Conservation (phyloP, 2,329 filamentous ascomycete genomes). For the Metarhizium brunneum region DNA sequence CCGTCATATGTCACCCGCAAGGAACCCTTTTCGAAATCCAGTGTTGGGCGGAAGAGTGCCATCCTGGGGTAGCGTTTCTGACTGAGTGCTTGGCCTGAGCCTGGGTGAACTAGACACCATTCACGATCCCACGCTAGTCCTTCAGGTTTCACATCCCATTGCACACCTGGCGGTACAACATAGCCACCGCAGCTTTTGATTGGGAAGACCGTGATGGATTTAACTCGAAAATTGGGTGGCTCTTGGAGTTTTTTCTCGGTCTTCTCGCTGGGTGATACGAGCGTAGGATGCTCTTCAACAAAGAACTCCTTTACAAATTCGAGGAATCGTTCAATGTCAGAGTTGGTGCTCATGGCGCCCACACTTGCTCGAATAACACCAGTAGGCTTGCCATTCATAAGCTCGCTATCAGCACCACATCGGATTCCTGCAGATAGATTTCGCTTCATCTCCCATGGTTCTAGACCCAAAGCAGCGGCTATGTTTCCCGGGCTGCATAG, state of each 20-base stretch:
- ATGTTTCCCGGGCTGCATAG: slow-evolving; percentile 89
- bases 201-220: slow-evolving; percentile 68
- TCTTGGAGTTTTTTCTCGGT: background rate
- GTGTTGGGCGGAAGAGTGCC: slow-evolving; percentile 66
- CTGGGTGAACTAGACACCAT: slow-evolving; percentile 88
- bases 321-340: slow-evolving; percentile 65
- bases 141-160: slow-evolving; percentile 73
- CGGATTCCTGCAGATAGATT: slow-evolving; percentile 81
- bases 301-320: slow-evolving; percentile 66
- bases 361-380: slow-evolving; percentile 79
- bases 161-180: slow-evolving; percentile 48
- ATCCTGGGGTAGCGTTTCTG: slow-evolving; percentile 86
- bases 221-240: slow-evolving; percentile 30
- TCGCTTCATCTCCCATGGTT: slow-evolving; percentile 70
- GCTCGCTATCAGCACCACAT: slow-evolving; percentile 75
- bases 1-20: slow-evolving; percentile 51
- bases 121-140: slow-evolving; percentile 91
- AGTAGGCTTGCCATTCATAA: slow-evolving; percentile 76
- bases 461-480: slow-evolving; percentile 60
- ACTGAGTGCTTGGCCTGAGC: slow-evolving; percentile 73
- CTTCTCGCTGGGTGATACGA: background rate
- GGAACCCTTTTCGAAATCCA: slow-evolving; percentile 61
- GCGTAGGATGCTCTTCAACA: slow-evolving; percentile 10
- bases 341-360: slow-evolving; percentile 77
- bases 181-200: slow-evolving; percentile 92